Conservation (phyloP, 1,139 yeast genomes). For the Geotrichum siamense region DNA sequence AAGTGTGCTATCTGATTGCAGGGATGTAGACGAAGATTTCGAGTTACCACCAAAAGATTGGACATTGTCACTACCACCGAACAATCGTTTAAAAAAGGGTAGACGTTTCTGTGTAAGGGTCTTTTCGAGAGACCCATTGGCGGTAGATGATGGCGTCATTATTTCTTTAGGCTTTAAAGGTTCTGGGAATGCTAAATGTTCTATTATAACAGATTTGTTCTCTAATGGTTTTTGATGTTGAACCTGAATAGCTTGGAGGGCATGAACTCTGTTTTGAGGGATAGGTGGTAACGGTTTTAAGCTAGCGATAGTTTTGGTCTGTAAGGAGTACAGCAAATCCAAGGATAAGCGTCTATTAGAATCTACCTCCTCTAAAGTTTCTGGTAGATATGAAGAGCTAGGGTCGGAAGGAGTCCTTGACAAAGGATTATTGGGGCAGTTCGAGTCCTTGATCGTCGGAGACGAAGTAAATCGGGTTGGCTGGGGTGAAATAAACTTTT, state of each 20-base stretch:
- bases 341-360: conserved; percentile 2
- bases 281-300: conserved; percentile 3
- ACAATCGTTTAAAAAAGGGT: conserved; percentile 17
- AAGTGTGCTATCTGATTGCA: not conserved
- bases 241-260: no score
- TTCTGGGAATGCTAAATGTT: no score
- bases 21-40: not conserved
- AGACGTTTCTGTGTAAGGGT: conserved; percentile 16
- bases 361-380: not conserved
- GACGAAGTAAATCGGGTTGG: not conserved
- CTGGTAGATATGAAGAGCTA: not conserved
- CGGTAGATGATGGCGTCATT: no score
- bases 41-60: not conserved
- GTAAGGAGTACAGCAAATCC: not conserved
- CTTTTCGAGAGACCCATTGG: no score
- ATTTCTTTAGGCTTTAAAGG: not conserved
- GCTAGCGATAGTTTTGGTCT: not conserved
- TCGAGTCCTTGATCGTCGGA: not conserved
- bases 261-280: not conserved
- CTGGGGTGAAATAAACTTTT: not conserved
- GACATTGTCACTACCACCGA: conserved; percentile 14
- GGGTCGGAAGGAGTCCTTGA: not conserved
- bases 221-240: no score
- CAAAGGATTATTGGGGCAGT: not conserved
- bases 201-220: no score